Evolutionary conservation across 441 rosid species (phyloP), one percentile per base, ranked within the genome.

Genomic region (Adansonia madagascariensis): DNA sequence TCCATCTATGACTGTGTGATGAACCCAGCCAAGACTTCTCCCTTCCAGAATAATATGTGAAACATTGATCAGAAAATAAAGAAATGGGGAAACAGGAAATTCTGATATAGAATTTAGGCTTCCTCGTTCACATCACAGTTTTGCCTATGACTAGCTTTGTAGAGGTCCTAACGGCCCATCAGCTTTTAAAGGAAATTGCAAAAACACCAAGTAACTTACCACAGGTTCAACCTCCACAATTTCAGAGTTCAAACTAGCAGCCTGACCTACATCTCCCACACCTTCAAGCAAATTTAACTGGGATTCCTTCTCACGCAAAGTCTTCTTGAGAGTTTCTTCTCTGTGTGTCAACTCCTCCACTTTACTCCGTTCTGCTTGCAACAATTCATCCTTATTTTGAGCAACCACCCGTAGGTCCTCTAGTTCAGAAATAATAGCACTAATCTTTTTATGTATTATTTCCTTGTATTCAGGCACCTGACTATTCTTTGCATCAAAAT

Each of bases 181-280:
- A 7, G 46, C 63, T 1, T 11, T 17, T 35, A 43, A 73, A 59
- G 31, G 41, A 73, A 65, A 1, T 17, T 59, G 65, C 41, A 47
- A 62, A 61, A 43, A 67, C 8, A 72, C 49, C 55, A 46, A 74
- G 50, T 59, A 75, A 83, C 97, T 92, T 83, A 91, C 99, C 93
- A 91, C 68, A 24, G 99, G 98, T 88, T 93, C 95, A 69, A 91
- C 90, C 90, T 97, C 92, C 74, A 87, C 80, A 68, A 93, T 91
- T 87, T 95, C 98, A 66, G 98, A 86, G 35, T 84, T 79, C 68
- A 82, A 59, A 73, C 80, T 70, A 46, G 76, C 76, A 73, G 82
- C 77, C 73, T 44, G 86, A 69, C 84, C 84, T 41, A 86, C 61
- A 80, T 81, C 90, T 78, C 82, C 86, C 60, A 35, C 80, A 73